phyloP scores from a whole-genome alignment of 805 yeast genomes.

The Kluyveromyces lactis region DNA sequence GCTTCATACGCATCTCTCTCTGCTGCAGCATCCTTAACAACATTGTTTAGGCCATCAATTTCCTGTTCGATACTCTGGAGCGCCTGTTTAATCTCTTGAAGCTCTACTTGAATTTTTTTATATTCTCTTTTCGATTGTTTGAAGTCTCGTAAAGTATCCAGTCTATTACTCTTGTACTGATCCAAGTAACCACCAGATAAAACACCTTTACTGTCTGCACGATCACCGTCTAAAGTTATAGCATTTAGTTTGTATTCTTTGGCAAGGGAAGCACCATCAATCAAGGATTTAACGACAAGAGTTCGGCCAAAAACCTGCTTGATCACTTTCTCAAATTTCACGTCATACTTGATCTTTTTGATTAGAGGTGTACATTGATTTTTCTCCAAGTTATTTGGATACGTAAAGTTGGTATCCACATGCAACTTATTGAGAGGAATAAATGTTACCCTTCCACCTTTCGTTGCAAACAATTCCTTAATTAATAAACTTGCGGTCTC shows the following conservation, averaged over 20 bases:
- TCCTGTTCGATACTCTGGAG: slow-evolving; percentile 41
- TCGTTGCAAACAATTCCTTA: slow-evolving; percentile 62
- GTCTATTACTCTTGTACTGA: slow-evolving; percentile 47
- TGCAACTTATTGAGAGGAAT: slow-evolving; percentile 74
- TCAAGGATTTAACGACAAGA: slow-evolving; percentile 64
- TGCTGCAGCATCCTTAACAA: slow-evolving; percentile 27
- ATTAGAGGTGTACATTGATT: slow-evolving; percentile 61
- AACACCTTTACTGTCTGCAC: slow-evolving; percentile 76
- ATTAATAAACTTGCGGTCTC: slow-evolving; percentile 72
- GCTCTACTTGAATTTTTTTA: slow-evolving; percentile 28
- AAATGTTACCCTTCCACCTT: slow-evolving; percentile 81
- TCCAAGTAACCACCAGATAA: slow-evolving; percentile 85
- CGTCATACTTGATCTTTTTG: slow-evolving; percentile 58
- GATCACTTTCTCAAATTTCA: slow-evolving; percentile 54
- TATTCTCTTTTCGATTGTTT: slow-evolving; percentile 36
- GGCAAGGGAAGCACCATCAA: slow-evolving; percentile 60
- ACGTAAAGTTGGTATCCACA: slow-evolving; percentile 31
- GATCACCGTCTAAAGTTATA: slow-evolving; percentile 87
- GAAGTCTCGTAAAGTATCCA: slow-evolving; percentile 59
- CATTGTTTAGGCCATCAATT: slow-evolving; percentile 43
- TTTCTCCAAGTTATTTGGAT: slow-evolving; percentile 55
- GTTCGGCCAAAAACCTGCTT: slow-evolving; percentile 75
- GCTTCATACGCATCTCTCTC: slow-evolving; percentile 37
- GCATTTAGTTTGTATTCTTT: slow-evolving; percentile 55
- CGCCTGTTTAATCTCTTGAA: slow-evolving; percentile 33